Percentiles rank a stretch among this genome's conserved stretches.
phyloP scores from a whole-genome alignment of 1,284 basidiomycete genomes.

The Irpex rosettiformis region DNA sequence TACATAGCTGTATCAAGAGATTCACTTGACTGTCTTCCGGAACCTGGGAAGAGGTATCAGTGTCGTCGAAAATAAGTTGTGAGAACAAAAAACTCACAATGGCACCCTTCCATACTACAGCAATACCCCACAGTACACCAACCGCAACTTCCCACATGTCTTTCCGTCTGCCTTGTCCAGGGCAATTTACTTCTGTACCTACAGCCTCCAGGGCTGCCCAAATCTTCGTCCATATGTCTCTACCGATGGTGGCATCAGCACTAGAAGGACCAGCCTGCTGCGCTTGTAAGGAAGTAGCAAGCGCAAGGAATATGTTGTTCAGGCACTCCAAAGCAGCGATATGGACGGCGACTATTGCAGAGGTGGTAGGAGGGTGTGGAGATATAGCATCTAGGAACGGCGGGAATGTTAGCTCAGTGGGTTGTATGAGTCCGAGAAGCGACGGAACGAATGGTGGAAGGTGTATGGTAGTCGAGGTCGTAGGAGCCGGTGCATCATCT shows the following conservation, averaged over 20 bases:
- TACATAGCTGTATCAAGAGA: constrained; percentile 65
- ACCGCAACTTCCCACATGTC: constrained; percentile 73
- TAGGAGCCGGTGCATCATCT: constrained; percentile 12
- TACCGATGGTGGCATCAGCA: constrained; percentile 38
- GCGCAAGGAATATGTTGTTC: constrained; percentile 85
- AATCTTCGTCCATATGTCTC: constrained; percentile 55
- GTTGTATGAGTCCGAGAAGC: constrained; percentile 64
- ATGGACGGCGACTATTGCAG: constrained; percentile 77
- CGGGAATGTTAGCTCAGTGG: constrained; percentile 79
- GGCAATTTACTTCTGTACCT: constrained; percentile 51
- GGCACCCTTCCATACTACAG: constrained; percentile 61
- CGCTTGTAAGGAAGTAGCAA: constrained; percentile 39
- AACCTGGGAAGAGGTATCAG: constrained; percentile 27
- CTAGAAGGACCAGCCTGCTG: constrained; percentile 42
- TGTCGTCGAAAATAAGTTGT: too few relatives aligned
- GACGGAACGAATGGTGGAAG: constrained; percentile 54
- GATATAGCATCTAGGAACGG: constrained; percentile 58
- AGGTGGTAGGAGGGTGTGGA: constrained; percentile 81
- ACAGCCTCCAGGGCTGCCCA: constrained; percentile 55
- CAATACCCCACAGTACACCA: constrained; percentile 79
- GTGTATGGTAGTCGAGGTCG: constrained; percentile 29
- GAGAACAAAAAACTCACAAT: constrained; percentile 38
- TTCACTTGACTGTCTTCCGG: constrained; percentile 61
- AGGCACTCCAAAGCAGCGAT: constrained; percentile 85
- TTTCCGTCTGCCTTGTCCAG: constrained; percentile 61